phyloP scores from a whole-genome alignment of 495 filamentous ascomycete genomes.

The Evernia prunastri region DNA sequence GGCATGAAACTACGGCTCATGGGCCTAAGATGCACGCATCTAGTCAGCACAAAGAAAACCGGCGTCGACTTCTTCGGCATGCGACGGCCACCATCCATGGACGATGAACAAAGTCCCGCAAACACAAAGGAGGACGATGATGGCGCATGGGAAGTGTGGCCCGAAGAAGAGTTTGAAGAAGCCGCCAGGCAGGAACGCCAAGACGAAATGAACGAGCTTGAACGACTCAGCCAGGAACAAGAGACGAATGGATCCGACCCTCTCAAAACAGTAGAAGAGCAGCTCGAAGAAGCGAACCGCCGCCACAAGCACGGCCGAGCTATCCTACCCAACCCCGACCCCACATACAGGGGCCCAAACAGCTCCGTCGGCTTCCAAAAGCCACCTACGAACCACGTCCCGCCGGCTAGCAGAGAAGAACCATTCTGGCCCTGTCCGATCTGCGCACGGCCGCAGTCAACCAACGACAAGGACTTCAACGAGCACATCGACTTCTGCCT shows the following conservation, averaged over 20 bases:
- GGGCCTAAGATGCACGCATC: constrained; percentile 79
- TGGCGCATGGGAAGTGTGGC: constrained; percentile 59
- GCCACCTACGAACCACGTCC: constrained; percentile 10
- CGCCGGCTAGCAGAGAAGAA: constrained; percentile 9
- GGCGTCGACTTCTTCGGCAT: constrained; percentile 75
- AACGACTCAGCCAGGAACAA: constrained; percentile 56
- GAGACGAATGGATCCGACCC: constrained; percentile 5
- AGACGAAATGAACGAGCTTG: constrained; percentile 58
- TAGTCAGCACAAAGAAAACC: constrained; percentile 76
- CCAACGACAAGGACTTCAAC: constrained; percentile 78
- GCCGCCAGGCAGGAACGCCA: constrained; percentile 57
- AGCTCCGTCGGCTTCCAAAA: constrained; percentile 18
- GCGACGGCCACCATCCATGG: constrained; percentile 1
- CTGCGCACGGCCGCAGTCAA: constrained; percentile 63
- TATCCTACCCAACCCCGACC: constrained; percentile 39
- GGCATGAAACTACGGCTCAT: constrained; percentile 77
- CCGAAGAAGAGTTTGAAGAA: constrained; percentile 63
- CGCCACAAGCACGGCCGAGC: constrained; percentile 44
- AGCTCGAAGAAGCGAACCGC: constrained; percentile 27
- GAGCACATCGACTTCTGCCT: constrained; percentile 92
- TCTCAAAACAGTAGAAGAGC: constrained; percentile 17
- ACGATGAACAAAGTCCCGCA: background rate
- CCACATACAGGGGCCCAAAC: constrained; percentile 26
- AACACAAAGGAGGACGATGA: constrained; percentile 21
- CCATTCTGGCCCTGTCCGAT: constrained; percentile 76